These are phyloP conservation scores for Rhizopogon vulgaris DNA, from an alignment of 768 basidiomycete species.

Conservation along the genomic window DNA sequence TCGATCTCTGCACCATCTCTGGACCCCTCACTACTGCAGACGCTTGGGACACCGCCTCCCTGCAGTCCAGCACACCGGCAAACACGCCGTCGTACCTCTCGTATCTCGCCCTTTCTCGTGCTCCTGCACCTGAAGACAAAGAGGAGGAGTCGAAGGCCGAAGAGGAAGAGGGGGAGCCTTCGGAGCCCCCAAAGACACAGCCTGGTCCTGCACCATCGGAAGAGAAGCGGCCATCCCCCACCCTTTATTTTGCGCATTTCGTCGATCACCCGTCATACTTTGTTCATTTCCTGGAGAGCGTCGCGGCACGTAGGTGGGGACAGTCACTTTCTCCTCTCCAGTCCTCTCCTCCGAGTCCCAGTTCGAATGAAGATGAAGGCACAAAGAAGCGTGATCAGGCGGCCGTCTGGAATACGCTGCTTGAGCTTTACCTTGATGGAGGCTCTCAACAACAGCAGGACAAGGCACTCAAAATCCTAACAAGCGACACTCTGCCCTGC, in stretches of 20 bases:
- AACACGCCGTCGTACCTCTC: conserved; percentile 64
- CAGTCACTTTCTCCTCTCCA: conserved; percentile 49
- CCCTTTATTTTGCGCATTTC: conserved; percentile 90
- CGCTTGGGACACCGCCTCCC: conserved; percentile 31
- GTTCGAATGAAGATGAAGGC: conserved; percentile 34
- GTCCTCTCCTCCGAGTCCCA: conserved; percentile 4
- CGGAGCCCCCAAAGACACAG: conserved; percentile 13
- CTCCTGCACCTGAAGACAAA: conserved; percentile 25
- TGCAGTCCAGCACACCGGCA: conserved; percentile 16
- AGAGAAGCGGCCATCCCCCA: conserved; percentile 64
- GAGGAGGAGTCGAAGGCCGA: conserved; percentile 8
- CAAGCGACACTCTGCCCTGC: conserved; percentile 59
- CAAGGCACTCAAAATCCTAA: conserved; percentile 72
- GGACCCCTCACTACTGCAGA: conserved; percentile 41
- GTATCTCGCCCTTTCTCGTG: conserved; percentile 69
- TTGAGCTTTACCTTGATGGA: conserved; percentile 82
- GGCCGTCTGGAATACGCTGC: conserved; percentile 91
- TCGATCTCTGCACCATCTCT: conserved; percentile 81
- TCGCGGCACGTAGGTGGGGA: conserved; percentile 74
- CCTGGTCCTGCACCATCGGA: conserved; percentile 14
- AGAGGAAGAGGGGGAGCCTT: conserved; percentile 14
- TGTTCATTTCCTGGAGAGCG: conserved; percentile 81
- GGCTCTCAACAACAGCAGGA: conserved; percentile 17
- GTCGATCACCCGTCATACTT: conserved; percentile 85
- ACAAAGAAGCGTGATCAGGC: conserved; percentile 63